phyloP scores from a whole-genome alignment of 345 rosid genomes.

The Zanthoxylum bungeanum region DNA sequence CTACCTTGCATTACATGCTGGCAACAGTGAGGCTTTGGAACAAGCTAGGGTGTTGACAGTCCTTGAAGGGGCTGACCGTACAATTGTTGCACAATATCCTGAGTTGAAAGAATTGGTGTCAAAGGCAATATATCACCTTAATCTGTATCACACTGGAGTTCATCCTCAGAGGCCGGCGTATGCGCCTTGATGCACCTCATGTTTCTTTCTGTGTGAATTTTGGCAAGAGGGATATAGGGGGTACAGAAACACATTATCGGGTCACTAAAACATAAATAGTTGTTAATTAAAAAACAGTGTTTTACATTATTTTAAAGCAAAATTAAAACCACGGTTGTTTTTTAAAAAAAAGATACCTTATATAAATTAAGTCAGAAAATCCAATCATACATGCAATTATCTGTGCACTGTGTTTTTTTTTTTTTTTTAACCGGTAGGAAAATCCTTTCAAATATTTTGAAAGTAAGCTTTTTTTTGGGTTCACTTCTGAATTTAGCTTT shows the following conservation, averaged over 20 bases:
- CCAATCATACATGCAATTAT: too few relatives aligned
- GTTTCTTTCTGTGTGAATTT: neutral
- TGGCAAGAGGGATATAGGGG: neutral
- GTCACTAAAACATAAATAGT: neutral
- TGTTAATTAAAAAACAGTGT: constrained; percentile 6
- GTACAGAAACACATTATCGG: constrained; percentile 10
- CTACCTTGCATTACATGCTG: constrained; percentile 64
- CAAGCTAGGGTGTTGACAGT: constrained; percentile 72
- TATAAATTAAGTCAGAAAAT: too few relatives aligned
- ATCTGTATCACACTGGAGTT: constrained; percentile 53
- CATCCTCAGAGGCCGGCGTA: constrained; percentile 52
- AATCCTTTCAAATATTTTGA: too few relatives aligned
- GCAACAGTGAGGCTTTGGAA: constrained; percentile 53
- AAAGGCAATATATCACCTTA: constrained; percentile 59
- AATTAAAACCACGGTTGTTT: too few relatives aligned
- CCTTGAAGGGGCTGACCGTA: constrained; percentile 73
- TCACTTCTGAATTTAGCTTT: too few relatives aligned
- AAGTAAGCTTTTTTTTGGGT: too few relatives aligned
- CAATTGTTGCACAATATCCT: constrained; percentile 48
- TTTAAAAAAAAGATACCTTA: too few relatives aligned
- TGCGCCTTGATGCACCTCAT: constrained; percentile 14
- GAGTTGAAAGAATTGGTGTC: constrained; percentile 66
- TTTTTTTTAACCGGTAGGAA: too few relatives aligned
- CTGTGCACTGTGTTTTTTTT: too few relatives aligned
- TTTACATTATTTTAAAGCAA: neutral